A percentile compares a stretch with the other conserved stretches of the same genome.
Conservation (phyloP, 441 rosid genomes). For the Erodium texanum region DNA sequence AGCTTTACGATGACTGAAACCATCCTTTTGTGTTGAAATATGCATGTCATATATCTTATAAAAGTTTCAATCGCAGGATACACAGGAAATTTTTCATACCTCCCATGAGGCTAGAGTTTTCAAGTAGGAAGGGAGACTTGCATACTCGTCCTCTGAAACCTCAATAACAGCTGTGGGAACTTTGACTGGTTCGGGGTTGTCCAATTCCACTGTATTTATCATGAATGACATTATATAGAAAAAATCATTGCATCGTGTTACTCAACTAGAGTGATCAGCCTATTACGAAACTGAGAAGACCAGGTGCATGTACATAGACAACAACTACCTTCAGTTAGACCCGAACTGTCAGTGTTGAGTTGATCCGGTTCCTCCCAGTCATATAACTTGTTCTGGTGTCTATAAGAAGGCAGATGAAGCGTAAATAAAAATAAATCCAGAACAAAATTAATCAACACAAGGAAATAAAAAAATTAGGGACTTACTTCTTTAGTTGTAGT, state of each 20-base stretch:
- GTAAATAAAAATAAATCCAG: constrained; percentile 12
- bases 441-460: constrained; percentile 1
- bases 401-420: constrained; percentile 7
- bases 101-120: constrained; percentile 73
- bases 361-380: constrained; percentile 16
- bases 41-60: neutral
- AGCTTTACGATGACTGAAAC: neutral
- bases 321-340: constrained; percentile 34
- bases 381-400: constrained; percentile 23
- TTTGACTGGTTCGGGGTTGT: constrained; percentile 20
- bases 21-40: neutral
- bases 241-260: constrained; percentile 6
- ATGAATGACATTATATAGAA: constrained; percentile 4
- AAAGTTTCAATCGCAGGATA: neutral
- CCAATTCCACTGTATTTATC: constrained; percentile 22
- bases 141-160: constrained; percentile 46
- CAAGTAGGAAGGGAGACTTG: constrained; percentile 63
- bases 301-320: neutral
- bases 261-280: neutral
- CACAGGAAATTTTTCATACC: constrained; percentile 31
- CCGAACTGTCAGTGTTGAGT: constrained; percentile 18
- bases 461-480: constrained; percentile 11
- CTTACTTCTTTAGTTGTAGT: constrained; percentile 38
- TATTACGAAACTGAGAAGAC: constrained; percentile 6
- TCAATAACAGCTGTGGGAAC: constrained; percentile 24